Percentiles rank a stretch among this genome's conserved stretches.
phyloP scores from a whole-genome alignment of 805 yeast genomes.

The Cyberlindnera japonica region DNA sequence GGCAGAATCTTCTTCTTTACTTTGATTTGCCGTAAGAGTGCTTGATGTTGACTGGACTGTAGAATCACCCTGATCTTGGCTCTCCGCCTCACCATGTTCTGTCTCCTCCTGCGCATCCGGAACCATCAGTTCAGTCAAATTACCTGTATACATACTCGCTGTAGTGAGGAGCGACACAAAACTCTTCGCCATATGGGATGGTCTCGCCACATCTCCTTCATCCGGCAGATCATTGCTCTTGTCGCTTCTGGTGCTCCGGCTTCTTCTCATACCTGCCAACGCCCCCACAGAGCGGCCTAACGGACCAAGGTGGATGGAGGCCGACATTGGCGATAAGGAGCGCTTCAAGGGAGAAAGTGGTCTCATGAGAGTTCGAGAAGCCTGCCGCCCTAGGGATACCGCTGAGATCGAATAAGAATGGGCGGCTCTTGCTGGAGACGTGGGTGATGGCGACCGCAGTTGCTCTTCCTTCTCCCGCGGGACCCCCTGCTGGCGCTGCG shows the following conservation, averaged over 20 bases:
- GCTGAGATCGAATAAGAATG: too few species aligned
- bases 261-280: constrained; percentile 1
- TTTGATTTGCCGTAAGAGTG: not conserved
- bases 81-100: not conserved
- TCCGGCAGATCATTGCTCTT: too few species aligned
- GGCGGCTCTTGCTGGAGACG: not conserved
- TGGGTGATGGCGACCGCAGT: not conserved
- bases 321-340: constrained; percentile 11
- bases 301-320: constrained; percentile 5
- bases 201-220: constrained; percentile 32
- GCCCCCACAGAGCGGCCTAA: constrained; percentile 11
- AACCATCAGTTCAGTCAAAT: constrained; percentile 31
- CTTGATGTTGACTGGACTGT: not conserved
- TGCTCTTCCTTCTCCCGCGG: too few species aligned
- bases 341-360: constrained; percentile 14
- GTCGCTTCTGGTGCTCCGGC: not conserved
- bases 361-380: constrained; percentile 8
- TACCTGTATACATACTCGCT: constrained; percentile 44
- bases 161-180: constrained; percentile 54
- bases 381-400: not conserved
- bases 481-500: too few species aligned
- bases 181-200: constrained; percentile 46
- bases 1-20: not conserved
- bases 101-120: constrained; percentile 8
- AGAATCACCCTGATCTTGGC: not conserved